Conservation (phyloP, 805 yeast genomes). For the Cephaloascus fragrans region DNA sequence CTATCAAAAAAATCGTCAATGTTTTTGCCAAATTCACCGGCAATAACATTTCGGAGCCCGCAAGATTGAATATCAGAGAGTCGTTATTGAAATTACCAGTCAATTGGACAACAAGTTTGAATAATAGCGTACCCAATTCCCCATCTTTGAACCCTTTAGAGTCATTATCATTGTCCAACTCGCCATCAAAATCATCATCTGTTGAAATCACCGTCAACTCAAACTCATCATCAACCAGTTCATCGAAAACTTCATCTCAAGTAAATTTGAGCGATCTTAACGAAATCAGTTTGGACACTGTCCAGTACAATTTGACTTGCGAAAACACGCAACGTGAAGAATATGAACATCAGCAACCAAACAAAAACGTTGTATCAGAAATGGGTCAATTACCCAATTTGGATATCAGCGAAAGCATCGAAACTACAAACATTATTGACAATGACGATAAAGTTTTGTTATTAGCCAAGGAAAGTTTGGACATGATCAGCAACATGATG, state of each 20-base stretch:
- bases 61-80: slow-evolving; percentile 71
- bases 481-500: slow-evolving; percentile 77
- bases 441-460: slow-evolving; percentile 66
- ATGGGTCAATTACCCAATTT: too few species aligned
- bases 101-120: slow-evolving; percentile 43
- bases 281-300: not conserved
- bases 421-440: slow-evolving; percentile 12
- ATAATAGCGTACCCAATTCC: not conserved
- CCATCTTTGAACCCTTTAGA: not conserved
- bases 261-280: not conserved
- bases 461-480: slow-evolving; percentile 82
- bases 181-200: not conserved
- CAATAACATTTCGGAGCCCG: slow-evolving; percentile 64
- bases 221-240: not conserved
- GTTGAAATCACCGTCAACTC: not conserved
- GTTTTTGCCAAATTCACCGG: slow-evolving; percentile 83
- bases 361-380: too few species aligned
- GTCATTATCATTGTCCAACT: not conserved
- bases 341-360: too few species aligned
- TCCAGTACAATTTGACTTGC: not conserved
- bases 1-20: slow-evolving; percentile 80
- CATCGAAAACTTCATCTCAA: not conserved
- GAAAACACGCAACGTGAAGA: not conserved
- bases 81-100: slow-evolving; percentile 68
- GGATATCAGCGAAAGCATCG: too few species aligned